Evolutionary conservation across 306 rosid species (phyloP), one percentile per base, ranked within the genome.

Genomic region (Astragalus glycyphyllos): DNA sequence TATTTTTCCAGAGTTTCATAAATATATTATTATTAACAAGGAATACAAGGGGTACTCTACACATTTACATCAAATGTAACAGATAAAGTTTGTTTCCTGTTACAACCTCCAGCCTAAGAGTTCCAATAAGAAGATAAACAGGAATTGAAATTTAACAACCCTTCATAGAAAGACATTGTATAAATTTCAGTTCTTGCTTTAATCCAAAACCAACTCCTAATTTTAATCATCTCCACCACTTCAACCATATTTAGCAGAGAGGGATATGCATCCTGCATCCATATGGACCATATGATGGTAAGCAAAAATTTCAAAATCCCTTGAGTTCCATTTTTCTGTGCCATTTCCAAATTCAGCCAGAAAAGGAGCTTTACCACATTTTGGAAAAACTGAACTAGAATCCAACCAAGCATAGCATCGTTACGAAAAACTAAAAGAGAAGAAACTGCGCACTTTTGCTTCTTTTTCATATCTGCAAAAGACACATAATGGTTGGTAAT

Each of bases 261-360:
- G 6, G 20, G n/a, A 57, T 57, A 11, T 57, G 63, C n/a, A n/a
- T 56, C 40, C 63, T 57, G 63, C n/a, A n/a, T 56, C 40, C 63
- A 7, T 6, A 6, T 23, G 8, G 41, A 31, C 11, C 11, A 5
- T 32, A 40, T 32, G 42, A 57, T 57, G 63, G 42, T n/a, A 32
- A n/a, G 12, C 65, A 1, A 14, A 58, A 44, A 34, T 58, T 58
- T 11, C 45, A 14, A 7, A 34, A 34, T 58, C 15, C 44, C 45
- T 34, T 35, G 12, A 58, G 14, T 29, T 13, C 29, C n/a, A 26
- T 26, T 58, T 58, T 58, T 35, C 29, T 8, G 29, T n/a, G 6
- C 7, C 45, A 32, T 58, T 7, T 3, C 8, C 10, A 29, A 31
- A 11, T 56, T 56, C 41, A 56, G 41, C 17, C 62, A 56, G 62